Evolutionary conservation across 2,329 filamentous ascomycete species (phyloP).

Genomic region (Claviceps paspali): DNA sequence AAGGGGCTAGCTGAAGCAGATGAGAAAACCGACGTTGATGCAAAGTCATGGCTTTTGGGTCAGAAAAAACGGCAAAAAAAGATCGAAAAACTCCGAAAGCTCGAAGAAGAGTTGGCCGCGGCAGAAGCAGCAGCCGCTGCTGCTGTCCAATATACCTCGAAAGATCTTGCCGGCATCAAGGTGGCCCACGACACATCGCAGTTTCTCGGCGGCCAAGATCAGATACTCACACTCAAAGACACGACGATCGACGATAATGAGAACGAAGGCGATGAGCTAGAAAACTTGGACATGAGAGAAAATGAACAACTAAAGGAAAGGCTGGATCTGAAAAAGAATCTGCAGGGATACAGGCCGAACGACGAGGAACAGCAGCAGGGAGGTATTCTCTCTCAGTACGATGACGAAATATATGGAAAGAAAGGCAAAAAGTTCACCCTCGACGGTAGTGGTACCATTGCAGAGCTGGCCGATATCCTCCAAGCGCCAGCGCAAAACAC

Average conservation of each 20-base stretch:
- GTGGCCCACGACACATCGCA: slow-evolving; percentile 76
- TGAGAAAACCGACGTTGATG: slow-evolving; percentile 52
- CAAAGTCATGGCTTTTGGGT: slow-evolving; percentile 72
- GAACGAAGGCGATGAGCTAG: slow-evolving; percentile 80
- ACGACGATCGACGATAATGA: slow-evolving; percentile 70
- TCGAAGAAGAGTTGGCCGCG: slow-evolving; percentile 64
- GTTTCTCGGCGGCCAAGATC: slow-evolving; percentile 71
- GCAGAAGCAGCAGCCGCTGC: slow-evolving; percentile 52
- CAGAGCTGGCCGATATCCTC: slow-evolving; percentile 44
- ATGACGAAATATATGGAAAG: slow-evolving; percentile 87
- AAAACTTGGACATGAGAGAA: slow-evolving; percentile 58
- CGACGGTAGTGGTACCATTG: slow-evolving; percentile 57
- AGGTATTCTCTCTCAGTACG: slow-evolving; percentile 75
- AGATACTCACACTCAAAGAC: slow-evolving; percentile 91
- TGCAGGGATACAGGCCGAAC: slow-evolving; percentile 75
- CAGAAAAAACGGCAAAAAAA: slow-evolving; percentile 92
- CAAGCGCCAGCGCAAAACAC: slow-evolving; percentile 42
- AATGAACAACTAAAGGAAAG: slow-evolving; percentile 59
- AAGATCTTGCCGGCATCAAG: slow-evolving; percentile 78
- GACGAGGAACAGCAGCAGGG: slow-evolving; percentile 49
- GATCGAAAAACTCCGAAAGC: slow-evolving; percentile 59
- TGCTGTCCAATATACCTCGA: slow-evolving; percentile 58
- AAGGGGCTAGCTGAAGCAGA: slow-evolving; percentile 68
- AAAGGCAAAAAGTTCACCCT: slow-evolving; percentile 79
- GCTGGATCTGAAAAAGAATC: slow-evolving; percentile 79